Evolutionary conservation across 2,329 filamentous ascomycete genomes (phyloP).

Genomic region (Penicillium janthinellum): DNA sequence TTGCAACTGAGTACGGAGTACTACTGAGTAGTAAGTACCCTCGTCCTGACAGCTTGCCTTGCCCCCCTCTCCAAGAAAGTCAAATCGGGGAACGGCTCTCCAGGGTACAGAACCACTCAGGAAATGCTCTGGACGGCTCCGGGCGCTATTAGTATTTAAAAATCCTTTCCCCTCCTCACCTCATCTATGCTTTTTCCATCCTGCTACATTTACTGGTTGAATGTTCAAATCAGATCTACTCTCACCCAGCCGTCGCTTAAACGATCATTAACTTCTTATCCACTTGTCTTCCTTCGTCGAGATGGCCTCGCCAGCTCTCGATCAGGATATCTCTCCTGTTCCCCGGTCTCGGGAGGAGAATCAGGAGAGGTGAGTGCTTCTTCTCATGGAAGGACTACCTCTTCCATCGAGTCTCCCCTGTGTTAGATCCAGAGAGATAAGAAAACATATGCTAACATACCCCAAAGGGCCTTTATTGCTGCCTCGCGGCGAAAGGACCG

Average conservation of each 20-base stretch:
- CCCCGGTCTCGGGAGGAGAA: conserved; percentile 48
- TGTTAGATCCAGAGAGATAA: neutral
- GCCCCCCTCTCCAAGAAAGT: conserved; percentile 5
- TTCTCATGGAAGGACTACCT: neutral
- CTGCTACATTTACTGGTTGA: neutral
- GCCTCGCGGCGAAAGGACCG: conserved; percentile 85
- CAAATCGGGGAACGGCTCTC: conserved; percentile 6
- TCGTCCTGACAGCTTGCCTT: conserved; percentile 21
- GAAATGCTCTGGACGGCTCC: neutral
- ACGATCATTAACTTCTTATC: conserved; percentile 1
- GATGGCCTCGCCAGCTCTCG: conserved; percentile 32
- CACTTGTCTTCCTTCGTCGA: conserved; percentile 2
- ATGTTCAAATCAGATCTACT: neutral
- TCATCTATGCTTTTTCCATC: neutral
- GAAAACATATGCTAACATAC: conserved; percentile 7
- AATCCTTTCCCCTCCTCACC: conserved; percentile 7
- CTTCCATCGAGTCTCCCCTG: neutral
- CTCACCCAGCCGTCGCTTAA: neutral
- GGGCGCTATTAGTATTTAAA: conserved; percentile 13
- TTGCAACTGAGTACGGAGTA: neutral
- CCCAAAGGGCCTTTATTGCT: conserved; percentile 78
- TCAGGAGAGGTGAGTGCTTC: conserved; percentile 44
- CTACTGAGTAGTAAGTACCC: no score
- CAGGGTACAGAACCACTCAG: neutral
- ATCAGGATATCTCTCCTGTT: conserved; percentile 36